A percentile compares a stretch with the other conserved stretches of the same genome.
phyloP scores from a whole-genome alignment of 164 flowering plant species.

The Hamamelis virginiana region DNA sequence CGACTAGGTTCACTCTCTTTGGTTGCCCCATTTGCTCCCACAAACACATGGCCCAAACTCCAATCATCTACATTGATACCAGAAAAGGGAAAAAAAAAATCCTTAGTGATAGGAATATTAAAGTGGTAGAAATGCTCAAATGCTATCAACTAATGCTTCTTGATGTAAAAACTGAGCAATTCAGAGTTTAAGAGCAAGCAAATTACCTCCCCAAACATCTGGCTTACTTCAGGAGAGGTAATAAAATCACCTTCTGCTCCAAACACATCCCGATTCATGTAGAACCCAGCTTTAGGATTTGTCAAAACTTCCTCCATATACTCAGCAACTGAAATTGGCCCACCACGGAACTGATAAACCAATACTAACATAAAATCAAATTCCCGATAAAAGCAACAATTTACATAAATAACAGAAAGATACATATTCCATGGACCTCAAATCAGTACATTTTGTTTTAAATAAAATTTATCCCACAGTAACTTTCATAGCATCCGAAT shows the following conservation, averaged over 20 bases:
- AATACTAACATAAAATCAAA: slow-evolving; percentile 5
- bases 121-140: not conserved
- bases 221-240: slow-evolving; percentile 99
- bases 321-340: slow-evolving; percentile 90
- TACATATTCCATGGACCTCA: no score
- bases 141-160: not conserved
- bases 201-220: slow-evolving; percentile 98
- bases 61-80: slow-evolving; percentile 61
- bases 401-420: no score
- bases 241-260: slow-evolving; percentile 93
- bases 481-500: no score
- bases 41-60: slow-evolving; percentile 91
- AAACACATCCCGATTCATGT: slow-evolving; percentile 90
- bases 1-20: slow-evolving; percentile 66
- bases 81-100: not conserved
- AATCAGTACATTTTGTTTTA: not conserved
- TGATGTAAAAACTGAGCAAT: not conserved
- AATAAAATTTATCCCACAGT: not conserved
- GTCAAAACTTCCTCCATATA: slow-evolving; percentile 98
- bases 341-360: slow-evolving; percentile 80
- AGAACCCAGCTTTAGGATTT: slow-evolving; percentile 88
- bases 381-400: not conserved
- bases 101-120: not conserved
- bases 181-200: not conserved
- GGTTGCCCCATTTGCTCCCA: slow-evolving; percentile 99